Evolutionary conservation across 306 rosid genomes (phyloP).

Genomic region (Betula pendula): DNA sequence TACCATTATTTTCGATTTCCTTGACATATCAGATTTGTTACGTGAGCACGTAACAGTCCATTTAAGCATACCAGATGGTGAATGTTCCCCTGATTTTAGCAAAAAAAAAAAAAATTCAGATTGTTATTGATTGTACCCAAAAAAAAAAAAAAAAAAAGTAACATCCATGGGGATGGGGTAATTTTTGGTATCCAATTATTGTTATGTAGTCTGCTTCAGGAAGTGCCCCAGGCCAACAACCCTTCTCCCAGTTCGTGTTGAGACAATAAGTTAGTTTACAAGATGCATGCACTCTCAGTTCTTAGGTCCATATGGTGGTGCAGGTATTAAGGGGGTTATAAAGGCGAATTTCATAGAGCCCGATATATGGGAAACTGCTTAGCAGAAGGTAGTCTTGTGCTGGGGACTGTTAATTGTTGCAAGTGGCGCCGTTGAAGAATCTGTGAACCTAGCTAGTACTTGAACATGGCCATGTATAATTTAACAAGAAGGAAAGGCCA

Average conservation of each 20-base stretch:
- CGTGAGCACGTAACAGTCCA: too few species aligned
- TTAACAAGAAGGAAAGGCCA: background rate
- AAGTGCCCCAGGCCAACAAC: too few species aligned
- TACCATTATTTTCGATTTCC: too few species aligned
- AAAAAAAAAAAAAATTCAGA: too few species aligned
- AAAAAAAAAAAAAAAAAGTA: too few species aligned
- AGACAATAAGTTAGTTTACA: background rate
- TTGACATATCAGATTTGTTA: too few species aligned
- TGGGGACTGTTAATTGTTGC: constrained; percentile 1
- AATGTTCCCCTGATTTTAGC: too few species aligned
- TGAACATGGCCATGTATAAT: background rate
- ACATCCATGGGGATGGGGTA: too few species aligned
- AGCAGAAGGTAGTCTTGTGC: background rate
- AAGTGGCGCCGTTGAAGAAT: background rate
- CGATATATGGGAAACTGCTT: background rate
- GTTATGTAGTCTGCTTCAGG: too few species aligned
- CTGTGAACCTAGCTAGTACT: background rate
- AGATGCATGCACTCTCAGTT: background rate
- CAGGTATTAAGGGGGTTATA: background rate
- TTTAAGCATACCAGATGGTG: too few species aligned
- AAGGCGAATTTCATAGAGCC: background rate
- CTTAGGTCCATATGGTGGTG: background rate
- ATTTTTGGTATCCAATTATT: too few species aligned
- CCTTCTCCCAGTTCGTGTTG: background rate
- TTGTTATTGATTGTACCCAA: too few species aligned